Evolutionary conservation across 495 filamentous ascomycete genomes (phyloP).

Genomic region (Penicillium cinerascens): DNA sequence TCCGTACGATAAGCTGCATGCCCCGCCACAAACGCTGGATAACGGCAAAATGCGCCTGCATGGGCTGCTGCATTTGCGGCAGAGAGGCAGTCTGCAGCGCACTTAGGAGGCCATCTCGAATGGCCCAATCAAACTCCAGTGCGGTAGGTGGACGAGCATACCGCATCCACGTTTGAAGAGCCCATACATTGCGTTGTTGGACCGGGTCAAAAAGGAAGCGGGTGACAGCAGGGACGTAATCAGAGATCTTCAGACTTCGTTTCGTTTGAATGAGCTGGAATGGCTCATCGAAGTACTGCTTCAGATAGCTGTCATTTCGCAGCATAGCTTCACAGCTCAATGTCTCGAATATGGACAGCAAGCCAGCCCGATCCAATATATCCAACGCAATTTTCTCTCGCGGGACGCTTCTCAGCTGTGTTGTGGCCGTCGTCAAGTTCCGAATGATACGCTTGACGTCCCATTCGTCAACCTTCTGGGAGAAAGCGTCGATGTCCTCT

Average conservation of each 20-base stretch:
- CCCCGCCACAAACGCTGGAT: slow-evolving; percentile 72
- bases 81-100: slow-evolving; percentile 37
- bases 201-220: slow-evolving; percentile 73
- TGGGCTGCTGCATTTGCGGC: slow-evolving; percentile 39
- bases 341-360: slow-evolving; percentile 61
- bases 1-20: slow-evolving; percentile 63
- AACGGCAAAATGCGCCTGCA: slow-evolving; percentile 24
- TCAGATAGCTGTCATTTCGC: slow-evolving; percentile 47
- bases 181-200: slow-evolving; percentile 60
- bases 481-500: slow-evolving; percentile 56
- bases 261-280: slow-evolving; percentile 74
- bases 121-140: slow-evolving; percentile 78
- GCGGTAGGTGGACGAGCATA: slow-evolving; percentile 53
- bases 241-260: slow-evolving; percentile 63
- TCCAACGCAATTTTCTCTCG: slow-evolving; percentile 45
- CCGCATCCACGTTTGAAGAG: slow-evolving; percentile 61
- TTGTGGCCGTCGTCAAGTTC: slow-evolving; percentile 49
- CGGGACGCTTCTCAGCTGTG: slow-evolving; percentile 46
- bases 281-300: slow-evolving; percentile 66
- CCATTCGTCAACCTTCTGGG: slow-evolving; percentile 51
- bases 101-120: slow-evolving; percentile 59
- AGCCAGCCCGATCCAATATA: slow-evolving; percentile 45
- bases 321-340: slow-evolving; percentile 61
- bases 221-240: slow-evolving; percentile 73
- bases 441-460: slow-evolving; percentile 60